Base-by-base conservation (phyloP, 2,329 filamentous ascomycete species). In the Arachnopeziza araneosa region DNA sequence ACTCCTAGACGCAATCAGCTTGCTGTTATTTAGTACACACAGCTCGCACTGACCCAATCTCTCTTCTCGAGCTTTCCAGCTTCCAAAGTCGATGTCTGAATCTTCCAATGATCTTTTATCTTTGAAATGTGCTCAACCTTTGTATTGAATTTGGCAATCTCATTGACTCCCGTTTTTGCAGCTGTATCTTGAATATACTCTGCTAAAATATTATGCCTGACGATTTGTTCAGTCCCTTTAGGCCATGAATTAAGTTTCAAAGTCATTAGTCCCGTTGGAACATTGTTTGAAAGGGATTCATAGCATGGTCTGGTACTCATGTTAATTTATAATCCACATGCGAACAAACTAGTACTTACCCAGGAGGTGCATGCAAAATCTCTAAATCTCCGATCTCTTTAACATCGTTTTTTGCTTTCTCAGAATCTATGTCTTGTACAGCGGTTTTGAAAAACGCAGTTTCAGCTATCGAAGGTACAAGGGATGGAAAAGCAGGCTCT, bases 1-100 rank as follows among this genome's bases (percentile, higher is more conserved):
- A 81, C 0, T 69, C 59, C 73, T 72, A 44, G n/a, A 12, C 26
- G 8, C 55, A 21, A 36, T 23, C 32, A 53, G 54, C 54, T 54
- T 32, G 22, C 22, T 24, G 5, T 9, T 24, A 2, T 52, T 52
- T 32, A 19, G 17, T 32, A 21, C 21, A 24, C 22, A 21, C 24
- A 32, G 26, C 50, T 8, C n/a, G 24, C 24, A 60, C 59, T 50
- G 4, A 32, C 59, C 59, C 55, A 57, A 22, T 59, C 44, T 55
- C 57, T 23, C 22, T 59, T 59, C 51, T 59, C 52, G 3, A 23
- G 12, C 32, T 32, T 55, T n/a, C 23, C 52, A n/a, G 12, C 52
- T 17, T 55, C 26, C 32, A 56, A 56, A 49, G 30, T 56, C 21
- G 54, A 56, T 6, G 30, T 56, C 24, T 50, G 54, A 50, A 56